Base-by-base conservation (phyloP, 2,329 filamentous ascomycete genomes). In the Fusarium nematophilum region DNA sequence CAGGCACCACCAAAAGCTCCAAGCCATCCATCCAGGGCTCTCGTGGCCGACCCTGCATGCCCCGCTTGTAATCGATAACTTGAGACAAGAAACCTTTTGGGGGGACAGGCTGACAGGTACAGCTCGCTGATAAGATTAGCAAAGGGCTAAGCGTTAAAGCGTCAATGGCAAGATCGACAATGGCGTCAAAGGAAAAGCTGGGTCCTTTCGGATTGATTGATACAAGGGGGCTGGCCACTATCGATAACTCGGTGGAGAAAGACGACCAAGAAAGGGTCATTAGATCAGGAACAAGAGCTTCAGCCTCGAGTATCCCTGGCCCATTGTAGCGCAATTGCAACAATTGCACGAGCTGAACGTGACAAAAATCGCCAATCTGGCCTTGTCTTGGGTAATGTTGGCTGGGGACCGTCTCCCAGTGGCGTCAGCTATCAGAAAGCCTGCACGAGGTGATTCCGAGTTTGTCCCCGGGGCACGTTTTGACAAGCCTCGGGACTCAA, bases 121-220 rank as follows among this genome's bases (percentile, higher is more conserved):
- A 60, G 53, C 57, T 63, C 60, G 21, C 52, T 57, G 60, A 64
- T 62, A 62, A 58, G 60, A 62, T 62, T 50, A 64, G 47, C 47
- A 57, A 48, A 18, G 37, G 27, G 21, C 31, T n/a, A 44, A 64
- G 56, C 39, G 39, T 58, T 39, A 56, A 37, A 21, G 33, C 36
- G 39, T 30, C 39, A 27, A 10, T 17, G 36, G 23, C 39, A 45
- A 44, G 60, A 64, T 64, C 60, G 60, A 44, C 31, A 58, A 57
- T 64, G 36, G 61, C 60, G 51, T 51, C 51, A 64, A 64, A 63
- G n/a, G n/a, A n/a, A n/a, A n/a, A 57, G 44, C 23, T 63, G 50
- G 59, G 52, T 53, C 43, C 44, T 59, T 62, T 54, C n/a, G 45
- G 52, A 36, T 47, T 61, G 59, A 64, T 64, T 56, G 21, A 42